Evolutionary conservation across 1,284 basidiomycete genomes (phyloP), one percentile per base, ranked within the genome.

Genomic region (Vanrija sp.): DNA sequence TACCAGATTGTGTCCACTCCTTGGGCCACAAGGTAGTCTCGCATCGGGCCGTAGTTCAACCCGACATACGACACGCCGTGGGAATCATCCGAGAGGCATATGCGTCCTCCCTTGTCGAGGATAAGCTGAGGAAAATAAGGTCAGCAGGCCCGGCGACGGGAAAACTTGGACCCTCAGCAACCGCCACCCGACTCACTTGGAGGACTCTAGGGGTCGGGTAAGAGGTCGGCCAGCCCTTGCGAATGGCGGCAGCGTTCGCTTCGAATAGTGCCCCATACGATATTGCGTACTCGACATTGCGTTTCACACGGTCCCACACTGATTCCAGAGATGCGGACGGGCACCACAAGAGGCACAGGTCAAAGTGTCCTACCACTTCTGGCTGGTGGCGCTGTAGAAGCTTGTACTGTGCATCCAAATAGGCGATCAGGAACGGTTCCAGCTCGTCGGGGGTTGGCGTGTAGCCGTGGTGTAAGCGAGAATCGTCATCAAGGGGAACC

Each of bases 41-140:
- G 79, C 62, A 89, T 73, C 15, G 82, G 80, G 51, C 78, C 64
- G 67, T 96, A 98, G 74, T 97, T 93, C 51, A 93, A 79, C 0
- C 91, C 95, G 43, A 98, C 92, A 16, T 86, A 85, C 39, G 85
- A 82, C 1, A 91, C 87, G 0, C 92, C 92, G 68, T 98, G 95
- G 54, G 93, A 95, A 75, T 98, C 95, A 73, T 98, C 95, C 2
- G 94, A 98, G 18, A 98, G 81, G 19, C 88, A 85, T 56, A 98
- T 82, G 21, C 85, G 82, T 0, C 95, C 95, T 6, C 82, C 82
- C 38, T 80, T 71, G 18, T 79, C 67, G 14, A 84, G 65, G 57
- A 98, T 89, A 16, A 89, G 71, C 89, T 94, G 64, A 46, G 43
- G 38, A 51, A 28, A 49, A 58, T 34, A 28, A 43, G 39, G 38